Conservation (phyloP, 2,329 filamentous ascomycete species). For the Colletotrichum liaoningense region DNA sequence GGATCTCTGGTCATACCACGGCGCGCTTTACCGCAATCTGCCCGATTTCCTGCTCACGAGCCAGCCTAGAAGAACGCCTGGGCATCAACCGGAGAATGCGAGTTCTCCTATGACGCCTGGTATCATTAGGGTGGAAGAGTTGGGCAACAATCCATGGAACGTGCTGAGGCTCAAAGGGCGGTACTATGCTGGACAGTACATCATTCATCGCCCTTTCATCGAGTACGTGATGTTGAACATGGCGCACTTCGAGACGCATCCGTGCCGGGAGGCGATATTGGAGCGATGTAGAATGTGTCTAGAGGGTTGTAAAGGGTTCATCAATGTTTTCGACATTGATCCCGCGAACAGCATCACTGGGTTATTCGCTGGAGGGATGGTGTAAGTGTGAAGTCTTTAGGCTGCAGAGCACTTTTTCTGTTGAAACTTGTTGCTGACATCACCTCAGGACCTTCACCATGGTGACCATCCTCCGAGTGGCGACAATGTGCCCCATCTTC, state of each 20-base stretch:
- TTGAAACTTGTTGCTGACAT: neutral
- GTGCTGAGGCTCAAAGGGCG: constrained; percentile 42
- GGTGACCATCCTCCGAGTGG: constrained; percentile 39
- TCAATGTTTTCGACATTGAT: constrained; percentile 42
- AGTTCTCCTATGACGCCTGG: constrained; percentile 20
- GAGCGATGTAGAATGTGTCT: constrained; percentile 41
- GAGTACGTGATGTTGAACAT: constrained; percentile 43
- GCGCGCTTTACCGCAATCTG: constrained; percentile 42
- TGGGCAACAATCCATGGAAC: constrained; percentile 46
- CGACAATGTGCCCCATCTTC: constrained; percentile 35
- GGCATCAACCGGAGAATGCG: neutral
- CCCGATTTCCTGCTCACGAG: constrained; percentile 40
- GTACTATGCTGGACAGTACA: constrained; percentile 45
- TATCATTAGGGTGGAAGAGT: constrained; percentile 30
- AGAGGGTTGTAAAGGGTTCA: constrained; percentile 41
- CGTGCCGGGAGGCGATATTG: constrained; percentile 38
- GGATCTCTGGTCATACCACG: constrained; percentile 42
- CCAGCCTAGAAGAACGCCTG: neutral
- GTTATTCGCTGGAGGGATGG: constrained; percentile 45
- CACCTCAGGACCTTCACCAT: constrained; percentile 42
- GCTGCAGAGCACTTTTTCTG: neutral
- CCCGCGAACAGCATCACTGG: constrained; percentile 41
- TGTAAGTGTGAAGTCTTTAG: constrained; percentile 37
- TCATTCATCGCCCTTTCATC: constrained; percentile 45
- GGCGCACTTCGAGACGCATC: constrained; percentile 39